These are phyloP conservation scores for Prunus armeniaca DNA, from an alignment of 306 rosid genomes.

Conservation along the genomic window DNA sequence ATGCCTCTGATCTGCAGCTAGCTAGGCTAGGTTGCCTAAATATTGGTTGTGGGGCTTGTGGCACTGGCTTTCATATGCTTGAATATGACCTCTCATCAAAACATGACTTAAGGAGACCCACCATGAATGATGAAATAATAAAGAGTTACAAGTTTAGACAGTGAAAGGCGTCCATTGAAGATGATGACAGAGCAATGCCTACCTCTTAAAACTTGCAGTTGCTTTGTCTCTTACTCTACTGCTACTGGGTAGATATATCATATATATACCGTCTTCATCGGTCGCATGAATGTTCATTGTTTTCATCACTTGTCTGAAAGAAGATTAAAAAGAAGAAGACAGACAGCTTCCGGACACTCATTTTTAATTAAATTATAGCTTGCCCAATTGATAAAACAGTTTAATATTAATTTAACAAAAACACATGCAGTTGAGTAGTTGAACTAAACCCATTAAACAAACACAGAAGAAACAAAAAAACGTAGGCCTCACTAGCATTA, in stretches of 20 bases:
- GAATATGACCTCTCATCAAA: too few species aligned
- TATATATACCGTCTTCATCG: background rate
- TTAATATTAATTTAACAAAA: background rate
- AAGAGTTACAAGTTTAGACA: too few species aligned
- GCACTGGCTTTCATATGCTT: too few species aligned
- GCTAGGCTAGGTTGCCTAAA: too few species aligned
- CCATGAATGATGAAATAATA: too few species aligned
- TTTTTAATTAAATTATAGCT: background rate
- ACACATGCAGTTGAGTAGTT: constrained; percentile 16
- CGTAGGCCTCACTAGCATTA: background rate
- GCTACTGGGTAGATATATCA: too few species aligned
- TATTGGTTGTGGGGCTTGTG: too few species aligned
- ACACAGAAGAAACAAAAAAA: background rate
- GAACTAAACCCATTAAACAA: constrained; percentile 8
- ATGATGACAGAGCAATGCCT: constrained; percentile 14
- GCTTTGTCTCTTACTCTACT: too few species aligned
- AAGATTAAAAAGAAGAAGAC: background rate
- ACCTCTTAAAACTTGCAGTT: too few species aligned
- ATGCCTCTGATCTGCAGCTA: too few species aligned
- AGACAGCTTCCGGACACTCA: background rate
- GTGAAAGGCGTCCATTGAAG: background rate
- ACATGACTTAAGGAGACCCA: background rate
- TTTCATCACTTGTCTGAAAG: background rate
- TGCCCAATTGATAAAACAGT: background rate
- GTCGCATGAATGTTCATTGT: background rate